Evolutionary conservation across 1,284 basidiomycete genomes (phyloP).

Genomic region (Malassezia slooffiae): DNA sequence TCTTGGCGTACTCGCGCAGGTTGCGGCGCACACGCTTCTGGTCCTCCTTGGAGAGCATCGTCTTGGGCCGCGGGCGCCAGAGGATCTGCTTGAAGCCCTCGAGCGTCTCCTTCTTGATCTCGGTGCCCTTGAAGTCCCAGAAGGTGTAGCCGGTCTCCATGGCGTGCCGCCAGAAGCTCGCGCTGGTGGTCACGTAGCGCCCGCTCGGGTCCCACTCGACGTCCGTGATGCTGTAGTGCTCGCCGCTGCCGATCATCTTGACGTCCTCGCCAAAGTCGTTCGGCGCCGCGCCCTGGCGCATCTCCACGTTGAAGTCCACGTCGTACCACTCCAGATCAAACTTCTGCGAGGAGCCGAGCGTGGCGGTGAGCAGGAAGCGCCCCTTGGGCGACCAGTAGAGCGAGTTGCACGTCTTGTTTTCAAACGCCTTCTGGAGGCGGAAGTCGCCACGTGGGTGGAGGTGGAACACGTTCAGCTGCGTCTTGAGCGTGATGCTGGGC

Average conservation of each 20-base stretch:
- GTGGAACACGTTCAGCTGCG: constrained; percentile 92
- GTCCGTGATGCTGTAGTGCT: constrained; percentile 96
- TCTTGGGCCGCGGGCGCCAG: constrained; percentile 87
- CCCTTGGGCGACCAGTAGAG: constrained; percentile 96
- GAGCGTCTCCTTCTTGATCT: constrained; percentile 73
- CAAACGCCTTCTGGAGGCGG: constrained; percentile 69
- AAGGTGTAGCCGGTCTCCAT: constrained; percentile 94
- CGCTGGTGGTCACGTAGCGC: constrained; percentile 82
- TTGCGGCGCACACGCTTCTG: constrained; percentile 80
- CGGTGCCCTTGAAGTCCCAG: constrained; percentile 95
- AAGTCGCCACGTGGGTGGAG: constrained; percentile 95
- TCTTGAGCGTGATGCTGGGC: constrained; percentile 85
- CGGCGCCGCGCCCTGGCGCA: constrained; percentile 51
- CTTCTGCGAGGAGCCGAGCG: constrained; percentile 85
- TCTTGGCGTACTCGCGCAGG: constrained; percentile 77
- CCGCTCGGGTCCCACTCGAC: constrained; percentile 98
- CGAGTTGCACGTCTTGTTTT: constrained; percentile 81
- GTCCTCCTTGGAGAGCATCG: constrained; percentile 75
- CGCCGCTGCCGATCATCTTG: constrained; percentile 68
- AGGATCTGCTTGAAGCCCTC: constrained; percentile 98
- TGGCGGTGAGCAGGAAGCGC: constrained; percentile 87
- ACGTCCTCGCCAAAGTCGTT: constrained; percentile 66
- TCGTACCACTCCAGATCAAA: constrained; percentile 99
- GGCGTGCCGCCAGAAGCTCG: constrained; percentile 87
- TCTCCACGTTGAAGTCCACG: constrained; percentile 73